Base-by-base conservation (phyloP, 345 rosid genomes). In the Schrenkiella parvula region DNA sequence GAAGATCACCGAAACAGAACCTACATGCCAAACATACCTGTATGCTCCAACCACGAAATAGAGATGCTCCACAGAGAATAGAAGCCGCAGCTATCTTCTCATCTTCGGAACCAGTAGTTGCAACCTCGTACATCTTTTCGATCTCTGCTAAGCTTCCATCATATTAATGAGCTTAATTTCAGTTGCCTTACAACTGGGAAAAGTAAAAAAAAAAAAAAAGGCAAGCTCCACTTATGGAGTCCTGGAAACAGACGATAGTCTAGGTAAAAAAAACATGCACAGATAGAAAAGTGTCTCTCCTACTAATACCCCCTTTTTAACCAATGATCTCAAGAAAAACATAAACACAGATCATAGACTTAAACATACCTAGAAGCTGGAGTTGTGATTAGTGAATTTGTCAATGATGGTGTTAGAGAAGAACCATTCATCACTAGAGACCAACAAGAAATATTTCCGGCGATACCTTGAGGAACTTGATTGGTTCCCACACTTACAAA, bases 81-180 rank as follows among this genome's bases (percentile, higher is more conserved):
- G 88, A 80, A 68, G 93, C 97, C 63, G 88, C 98, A 35, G 84
- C 84, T 68, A 91, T 82, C 92, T 88, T 95, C 83, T 95, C 99
- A 64, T 95, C 98, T 64, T 84, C 88, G 19, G 92, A 86, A 67
- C 99, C 97, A 66, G 58, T 86, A 80, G 84, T 50, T 64, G 99
- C 97, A 83, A 95, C 77, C 84, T 89, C 99, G 78, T 87, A 88
- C 68, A 95, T 73, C 82, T 88, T 95, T 89, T 95, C 96, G 3
- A 95, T 76, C 85, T 89, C 99, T 82, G 87, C 86, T 83, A 95
- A 89, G 86, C 99, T 95, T 89, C 89, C 95, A 95, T 83, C 88
- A 95, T 82, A 91, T 79, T 81, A 86, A 95, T 77, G 84, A 86
- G 85, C 84, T 78, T 79, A 87, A 76, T 82, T 61, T 95, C 84